These are phyloP conservation scores for Pyrenophora seminiperda DNA, from an alignment of 2,329 filamentous ascomycete genomes.

Conservation along the genomic window DNA sequence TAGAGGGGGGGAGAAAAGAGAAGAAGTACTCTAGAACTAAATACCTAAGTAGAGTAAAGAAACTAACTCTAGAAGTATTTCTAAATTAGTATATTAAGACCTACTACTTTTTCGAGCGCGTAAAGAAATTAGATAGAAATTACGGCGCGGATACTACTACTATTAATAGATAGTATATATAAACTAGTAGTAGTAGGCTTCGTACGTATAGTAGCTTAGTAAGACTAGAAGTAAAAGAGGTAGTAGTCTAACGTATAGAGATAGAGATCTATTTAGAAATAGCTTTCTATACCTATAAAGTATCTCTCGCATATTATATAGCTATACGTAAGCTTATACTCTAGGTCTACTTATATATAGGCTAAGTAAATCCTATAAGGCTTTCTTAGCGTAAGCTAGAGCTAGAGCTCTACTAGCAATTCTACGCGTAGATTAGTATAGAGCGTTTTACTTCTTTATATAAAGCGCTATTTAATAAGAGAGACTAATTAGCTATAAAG, in stretches of 20 bases:
- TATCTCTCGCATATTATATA: conserved; percentile 1
- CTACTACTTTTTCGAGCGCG: conserved; percentile 1
- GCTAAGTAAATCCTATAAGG: not conserved
- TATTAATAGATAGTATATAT: not conserved
- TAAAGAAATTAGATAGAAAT: conserved; percentile 1
- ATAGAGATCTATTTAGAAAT: not conserved
- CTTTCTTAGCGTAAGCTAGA: not conserved
- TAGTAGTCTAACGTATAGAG: not conserved
- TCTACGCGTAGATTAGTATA: not conserved
- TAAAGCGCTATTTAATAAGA: not conserved
- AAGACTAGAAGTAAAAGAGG: not conserved
- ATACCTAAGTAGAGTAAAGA: no score
- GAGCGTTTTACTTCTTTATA: not conserved
- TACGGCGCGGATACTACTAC: not conserved
- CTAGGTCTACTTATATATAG: not conserved
- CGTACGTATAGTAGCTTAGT: not conserved
- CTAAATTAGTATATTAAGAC: not conserved
- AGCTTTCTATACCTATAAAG: not conserved
- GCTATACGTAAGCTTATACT: not conserved
- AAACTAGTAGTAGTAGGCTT: conserved; percentile 1
- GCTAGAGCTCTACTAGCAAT: not conserved
- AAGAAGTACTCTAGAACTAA: no score
- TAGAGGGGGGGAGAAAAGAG: no score
- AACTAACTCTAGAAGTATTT: no score
- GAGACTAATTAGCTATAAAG: not conserved